Base-by-base conservation (phyloP, 345 rosid genomes). In the Corchorus capsularis region DNA sequence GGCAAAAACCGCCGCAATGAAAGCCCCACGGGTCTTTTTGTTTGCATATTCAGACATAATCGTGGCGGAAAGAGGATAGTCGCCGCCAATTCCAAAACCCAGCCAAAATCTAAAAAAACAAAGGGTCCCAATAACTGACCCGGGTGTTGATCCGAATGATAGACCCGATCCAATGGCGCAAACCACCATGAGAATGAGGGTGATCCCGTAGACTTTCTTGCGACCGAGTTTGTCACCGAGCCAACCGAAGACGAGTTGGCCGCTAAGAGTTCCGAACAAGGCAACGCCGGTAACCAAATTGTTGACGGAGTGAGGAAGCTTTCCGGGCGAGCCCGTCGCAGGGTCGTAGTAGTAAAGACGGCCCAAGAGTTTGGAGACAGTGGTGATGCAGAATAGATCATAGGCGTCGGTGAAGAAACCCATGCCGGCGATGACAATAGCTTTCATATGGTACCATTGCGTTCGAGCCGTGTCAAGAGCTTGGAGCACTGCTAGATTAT, bases 361-460 rank as follows among this genome's bases (percentile, higher is more conserved):
- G 4, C 97, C 93, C 4, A 92, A 72, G 61, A 92, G 92, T 72
- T 92, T 90, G 0, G 91, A 79, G 20, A 87, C 84, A 8, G 88
- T 10, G 52, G 94, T 62, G 65, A 92, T 91, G 77, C 93, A 90
- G 39, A 92, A 92, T 5, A 92, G 93, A 73, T 92, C 97, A 34
- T 92, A 90, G 0, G 94, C 94, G 57, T 92, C 97, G 2, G 94
- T 92, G 82, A 90, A 92, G 79, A 92, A 92, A 9, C 92, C 94
- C 93, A 89, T 92, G 17, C 94, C 94, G 0, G 97, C 94, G 11
- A 90, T 88, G 15, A 92, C 83, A 13, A 90, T 86, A 17, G 94
- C 89, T 0, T 85, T 88, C 64, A 88, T 4, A 71, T 90, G 97
- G 87, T 88, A 90, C 83, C 85, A 81, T 76, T 90, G 94, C 4